Evolutionary conservation across 148 eudicot genomes (phyloP).

Genomic region (Selenicereus undatus): DNA sequence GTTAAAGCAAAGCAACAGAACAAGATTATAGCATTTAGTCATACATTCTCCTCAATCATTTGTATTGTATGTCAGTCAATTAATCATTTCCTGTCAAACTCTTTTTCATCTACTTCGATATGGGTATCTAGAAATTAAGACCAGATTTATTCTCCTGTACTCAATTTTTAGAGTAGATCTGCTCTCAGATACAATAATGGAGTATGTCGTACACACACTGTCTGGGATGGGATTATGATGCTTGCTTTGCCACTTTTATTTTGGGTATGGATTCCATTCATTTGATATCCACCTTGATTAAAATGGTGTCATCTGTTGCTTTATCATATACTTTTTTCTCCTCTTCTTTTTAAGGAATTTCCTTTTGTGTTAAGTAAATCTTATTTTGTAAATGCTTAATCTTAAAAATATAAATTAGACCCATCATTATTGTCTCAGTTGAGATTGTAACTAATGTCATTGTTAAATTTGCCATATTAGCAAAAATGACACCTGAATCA

Average conservation of each 20-base stretch:
- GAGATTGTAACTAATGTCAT: not conserved
- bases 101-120: not conserved
- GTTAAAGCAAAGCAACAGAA: not conserved
- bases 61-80: not conserved
- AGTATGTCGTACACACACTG: not conserved
- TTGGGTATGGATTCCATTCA: slow-evolving; percentile 3
- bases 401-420: not conserved
- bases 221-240: not conserved
- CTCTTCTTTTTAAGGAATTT: not conserved
- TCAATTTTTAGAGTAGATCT: not conserved
- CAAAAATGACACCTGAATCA: not conserved
- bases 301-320: not conserved
- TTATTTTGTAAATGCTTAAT: not conserved
- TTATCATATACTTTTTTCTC: not conserved
- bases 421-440: not conserved
- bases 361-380: not conserved
- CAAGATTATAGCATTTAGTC: not conserved
- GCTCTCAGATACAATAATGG: not conserved
- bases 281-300: not conserved
- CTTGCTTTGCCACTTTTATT: not conserved
- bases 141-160: not conserved
- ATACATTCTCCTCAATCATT: not conserved
- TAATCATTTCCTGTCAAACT: not conserved
- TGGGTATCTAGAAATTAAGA: not conserved
- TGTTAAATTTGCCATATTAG: not conserved